Evolutionary conservation across 169 alveolate species (phyloP), one percentile per base, ranked within the genome.

Genomic region (Miamiensis avidus): DNA sequence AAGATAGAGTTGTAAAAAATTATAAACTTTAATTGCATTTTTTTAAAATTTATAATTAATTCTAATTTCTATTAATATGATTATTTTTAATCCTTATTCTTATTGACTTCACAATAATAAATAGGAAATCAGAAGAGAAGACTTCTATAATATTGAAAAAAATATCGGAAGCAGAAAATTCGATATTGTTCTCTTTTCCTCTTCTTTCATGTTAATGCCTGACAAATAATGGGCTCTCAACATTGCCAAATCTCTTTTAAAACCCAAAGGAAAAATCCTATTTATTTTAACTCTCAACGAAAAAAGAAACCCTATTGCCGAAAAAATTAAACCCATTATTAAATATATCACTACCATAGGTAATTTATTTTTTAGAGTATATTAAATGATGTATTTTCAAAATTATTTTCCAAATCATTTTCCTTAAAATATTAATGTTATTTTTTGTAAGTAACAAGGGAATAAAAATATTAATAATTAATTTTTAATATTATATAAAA

Each of bases 141-240:
- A 85, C 28, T 85, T 85, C 32, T 85, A 85, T 49, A 79, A 85
- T 29, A 34, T 85, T 27, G 31, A 77, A 29, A 76, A 26, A 72
- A 79, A 79, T 75, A 78, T 77, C 31, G 89, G 78, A 33, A 86
- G 89, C 28, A 33, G 69, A 49, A 49, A 85, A 31, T 85, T 85
- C 74, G 82, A 85, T 74, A 32, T 78, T 25, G 86, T 85, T 31
- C 77, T 85, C 28, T 85, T 85, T 34, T 73, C 83, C 0, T 85
- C 84, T 29, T 85, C 89, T 6, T 85, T 85, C 33, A 85, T 85
- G 89, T 75, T 85, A 1, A 85, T 85, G 89, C 89, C 89, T 16
- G 81, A 85, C 16, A 78, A 85, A 65, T 34, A 73, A 30, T 78
- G 74, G 49, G 89, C 89, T 0, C 29, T 85, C 6, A 76, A 34